Evolutionary conservation across 345 rosid species (phyloP), one percentile per base, ranked within the genome.

Genomic region (Heritiera fomes): DNA sequence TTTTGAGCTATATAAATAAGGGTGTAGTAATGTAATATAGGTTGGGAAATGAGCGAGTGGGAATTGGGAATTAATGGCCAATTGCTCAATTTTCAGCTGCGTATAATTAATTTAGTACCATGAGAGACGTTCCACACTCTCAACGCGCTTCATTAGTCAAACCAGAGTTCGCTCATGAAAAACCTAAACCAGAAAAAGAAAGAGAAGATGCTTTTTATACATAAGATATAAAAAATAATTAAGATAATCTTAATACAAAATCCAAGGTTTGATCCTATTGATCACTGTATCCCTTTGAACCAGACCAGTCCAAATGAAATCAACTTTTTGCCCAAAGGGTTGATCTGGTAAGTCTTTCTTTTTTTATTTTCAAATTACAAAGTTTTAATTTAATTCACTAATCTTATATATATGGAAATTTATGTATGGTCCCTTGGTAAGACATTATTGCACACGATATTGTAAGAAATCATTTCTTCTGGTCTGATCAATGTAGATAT

Each of bases 101-200:
- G 38, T 34, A 2, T 34, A 1, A 34, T 34, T 34, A 34, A 18
- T 69, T 20, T 34, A 76, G 73, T 47, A 38, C 23, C 45, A 23
- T 56, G 56, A 76, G 82, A 80, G 83, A 79, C 60, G 65, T 63
- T 76, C 80, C 79, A 74, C 28, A 23, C 79, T 74, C 23, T 73
- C 59, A 80, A 78, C 73, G 87, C 76, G 73, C 80, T 76, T 87
- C 73, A 70, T 53, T 90, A 84, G 92, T 91, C 94, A 91, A 91
- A 87, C 79, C 79, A 82, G 82, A 82, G 90, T 85, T 83, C 90
- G 90, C 93, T 79, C 78, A 77, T 82, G 58, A 50, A 81, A 46
- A 80, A 75, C 50, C 53, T 18, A 68, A 43, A 30, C n/a, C 17
- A 76, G 49, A 65, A 67, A 20, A 3, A 63, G 40, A 41, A 60